These are phyloP conservation scores for Salix udensis DNA, from an alignment of 345 rosid genomes.

Conservation along the genomic window DNA sequence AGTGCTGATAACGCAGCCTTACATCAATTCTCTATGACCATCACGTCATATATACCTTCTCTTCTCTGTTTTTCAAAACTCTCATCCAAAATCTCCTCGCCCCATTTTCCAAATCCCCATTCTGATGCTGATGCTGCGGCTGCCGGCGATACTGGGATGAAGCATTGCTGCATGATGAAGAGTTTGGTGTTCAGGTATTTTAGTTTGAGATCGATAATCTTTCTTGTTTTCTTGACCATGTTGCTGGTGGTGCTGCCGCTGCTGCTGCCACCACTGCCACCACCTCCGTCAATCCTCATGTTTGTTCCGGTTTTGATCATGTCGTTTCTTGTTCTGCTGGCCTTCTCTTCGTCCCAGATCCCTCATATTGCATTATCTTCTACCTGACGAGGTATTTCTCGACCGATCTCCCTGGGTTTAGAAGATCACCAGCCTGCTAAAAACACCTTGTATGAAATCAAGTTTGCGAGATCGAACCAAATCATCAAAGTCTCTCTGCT, in stretches of 20 bases:
- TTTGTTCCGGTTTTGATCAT: not conserved
- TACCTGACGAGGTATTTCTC: not conserved
- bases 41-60: not conserved
- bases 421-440: not conserved
- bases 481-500: not conserved
- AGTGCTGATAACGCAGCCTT: not conserved
- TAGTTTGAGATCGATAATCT: not conserved
- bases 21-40: not conserved
- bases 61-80: not conserved
- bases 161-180: not conserved
- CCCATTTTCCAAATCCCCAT: not conserved
- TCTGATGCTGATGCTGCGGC: not conserved
- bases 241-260: not conserved
- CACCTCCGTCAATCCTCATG: not conserved
- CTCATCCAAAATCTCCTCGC: not conserved
- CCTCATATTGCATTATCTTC: not conserved
- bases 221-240: not conserved
- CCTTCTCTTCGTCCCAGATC: not conserved
- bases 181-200: not conserved
- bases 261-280: conserved; percentile 2
- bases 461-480: not conserved
- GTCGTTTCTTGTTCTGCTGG: not conserved
- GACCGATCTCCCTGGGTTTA: not conserved
- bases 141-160: not conserved
- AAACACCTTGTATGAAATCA: not conserved